phyloP scores from a whole-genome alignment of 1,284 basidiomycete species.

The Cerioporus squamosus region DNA sequence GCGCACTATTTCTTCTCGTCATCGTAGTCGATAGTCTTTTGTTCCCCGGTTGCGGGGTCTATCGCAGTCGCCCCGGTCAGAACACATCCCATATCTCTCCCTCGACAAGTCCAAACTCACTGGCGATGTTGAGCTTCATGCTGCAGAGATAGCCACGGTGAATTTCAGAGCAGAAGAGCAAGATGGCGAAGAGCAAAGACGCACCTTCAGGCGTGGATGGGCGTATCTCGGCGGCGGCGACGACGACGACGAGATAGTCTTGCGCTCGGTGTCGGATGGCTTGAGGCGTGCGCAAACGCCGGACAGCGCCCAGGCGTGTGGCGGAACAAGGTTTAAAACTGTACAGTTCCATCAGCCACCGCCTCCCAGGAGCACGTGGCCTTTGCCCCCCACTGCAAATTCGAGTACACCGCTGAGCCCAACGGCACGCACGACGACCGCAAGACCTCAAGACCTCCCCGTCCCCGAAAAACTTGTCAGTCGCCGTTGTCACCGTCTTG shows the following conservation, averaged over 20 bases:
- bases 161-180: constrained; percentile 18
- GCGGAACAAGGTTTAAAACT: constrained; percentile 49
- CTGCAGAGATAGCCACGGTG: constrained; percentile 29
- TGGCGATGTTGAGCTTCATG: constrained; percentile 99
- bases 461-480: constrained; percentile 42
- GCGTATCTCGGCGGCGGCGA: constrained; percentile 42
- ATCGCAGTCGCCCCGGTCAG: constrained; percentile 22
- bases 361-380: constrained; percentile 41
- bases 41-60: constrained; percentile 95
- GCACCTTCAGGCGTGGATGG: constrained; percentile 35
- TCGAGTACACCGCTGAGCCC: constrained; percentile 31
- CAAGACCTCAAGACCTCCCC: constrained; percentile 42
- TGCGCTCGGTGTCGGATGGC: constrained; percentile 38
- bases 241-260: constrained; percentile 41
- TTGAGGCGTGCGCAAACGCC: constrained; percentile 31
- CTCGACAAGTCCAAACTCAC: constrained; percentile 51
- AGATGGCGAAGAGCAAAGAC: constrained; percentile 12
- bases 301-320: constrained; percentile 27
- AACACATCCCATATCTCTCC: constrained; percentile 8
- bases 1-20: constrained; percentile 89
- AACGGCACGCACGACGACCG: constrained; percentile 49
- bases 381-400: constrained; percentile 16
- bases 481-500: background rate
- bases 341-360: constrained; percentile 44
- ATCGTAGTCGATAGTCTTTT: constrained; percentile 95